Evolutionary conservation across 345 rosid species (phyloP), one percentile per base, ranked within the genome.

Genomic region (Arabidopsis suecica): DNA sequence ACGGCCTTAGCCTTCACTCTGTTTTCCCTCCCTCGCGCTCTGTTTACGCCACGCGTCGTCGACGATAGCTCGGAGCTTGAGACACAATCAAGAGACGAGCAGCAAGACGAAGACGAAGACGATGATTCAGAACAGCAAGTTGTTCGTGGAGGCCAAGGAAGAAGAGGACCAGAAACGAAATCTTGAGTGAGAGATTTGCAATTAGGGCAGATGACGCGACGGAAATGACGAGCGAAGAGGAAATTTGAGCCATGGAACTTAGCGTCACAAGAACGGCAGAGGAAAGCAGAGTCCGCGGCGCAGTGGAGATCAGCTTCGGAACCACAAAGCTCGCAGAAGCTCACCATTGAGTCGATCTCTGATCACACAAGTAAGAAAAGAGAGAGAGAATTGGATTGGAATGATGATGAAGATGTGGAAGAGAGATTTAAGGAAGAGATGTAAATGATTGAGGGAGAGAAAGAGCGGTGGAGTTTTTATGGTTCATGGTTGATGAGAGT

Each of bases 211-310:
- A 79, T 68, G 55, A 74, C 23, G 12, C 78, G 82, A 1, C 82
- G 82, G 47, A 79, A 37, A 63, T 79, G 79, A 22, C 79, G 78
- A 23, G 82, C 69, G 14, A 74, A 75, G 33, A 79, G 70, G 68
- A 79, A 74, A 22, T 79, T 79, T 5, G 82, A 68, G 40, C 61
- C 65, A 9, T 79, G 82, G 67, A 79, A 69, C 28, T 68, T 68
- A 0, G 64, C 58, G 71, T 79, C 82, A 25, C 82, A 79, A 20
- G 75, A 37, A 9, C 47, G 66, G 32, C 82, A 79, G 72, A 79
- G 82, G 54, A 62, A 79, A 49, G 82, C 79, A 1, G 79, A 73
- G 75, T 79, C 82, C 3, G 82, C 78, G 41, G 61, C 61, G 23
- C 82, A 79, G 61, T 73, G 41, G 9, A 79, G 79, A 60, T 68